phyloP scores from a whole-genome alignment of 495 filamentous ascomycete genomes.

The Hypoxylon fuscum region DNA sequence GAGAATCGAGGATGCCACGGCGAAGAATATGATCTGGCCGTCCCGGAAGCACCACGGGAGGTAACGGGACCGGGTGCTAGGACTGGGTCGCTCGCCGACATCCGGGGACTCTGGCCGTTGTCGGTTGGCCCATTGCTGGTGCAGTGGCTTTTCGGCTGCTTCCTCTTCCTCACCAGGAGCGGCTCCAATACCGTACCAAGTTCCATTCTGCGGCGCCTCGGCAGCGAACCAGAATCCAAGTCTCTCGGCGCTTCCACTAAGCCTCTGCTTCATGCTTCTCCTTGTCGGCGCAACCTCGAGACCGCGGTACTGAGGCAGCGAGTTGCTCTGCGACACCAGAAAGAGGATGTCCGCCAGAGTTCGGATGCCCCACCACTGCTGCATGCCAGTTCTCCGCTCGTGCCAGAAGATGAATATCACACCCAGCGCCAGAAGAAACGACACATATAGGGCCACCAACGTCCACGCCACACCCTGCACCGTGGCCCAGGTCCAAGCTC shows the following conservation, averaged over 20 bases:
- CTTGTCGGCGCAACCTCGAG: conserved; percentile 66
- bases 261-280: conserved; percentile 55
- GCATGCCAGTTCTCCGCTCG: conserved; percentile 72
- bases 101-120: conserved; percentile 37
- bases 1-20: conserved; percentile 68
- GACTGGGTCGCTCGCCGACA: conserved; percentile 21
- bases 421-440: conserved; percentile 66
- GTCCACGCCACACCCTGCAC: conserved; percentile 82
- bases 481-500: conserved; percentile 78
- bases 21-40: conserved; percentile 69
- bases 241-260: conserved; percentile 65
- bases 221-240: conserved; percentile 80
- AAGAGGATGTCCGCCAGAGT: conserved; percentile 80
- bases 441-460: conserved; percentile 74
- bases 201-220: conserved; percentile 38
- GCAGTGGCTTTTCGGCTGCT: conserved; percentile 37
- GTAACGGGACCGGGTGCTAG: conserved; percentile 66
- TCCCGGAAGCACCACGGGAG: conserved; percentile 81
- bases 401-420: conserved; percentile 60
- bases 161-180: conserved; percentile 44
- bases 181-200: conserved; percentile 56
- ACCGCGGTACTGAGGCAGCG: conserved; percentile 67
- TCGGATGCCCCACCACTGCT: conserved; percentile 75
- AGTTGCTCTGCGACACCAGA: conserved; percentile 81
- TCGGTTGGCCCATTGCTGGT: conserved; percentile 26